Percentiles rank a stretch among this genome's conserved stretches.
Evolutionary conservation across 495 filamentous ascomycete species (phyloP).

Genomic region (Penicillium canescens): DNA sequence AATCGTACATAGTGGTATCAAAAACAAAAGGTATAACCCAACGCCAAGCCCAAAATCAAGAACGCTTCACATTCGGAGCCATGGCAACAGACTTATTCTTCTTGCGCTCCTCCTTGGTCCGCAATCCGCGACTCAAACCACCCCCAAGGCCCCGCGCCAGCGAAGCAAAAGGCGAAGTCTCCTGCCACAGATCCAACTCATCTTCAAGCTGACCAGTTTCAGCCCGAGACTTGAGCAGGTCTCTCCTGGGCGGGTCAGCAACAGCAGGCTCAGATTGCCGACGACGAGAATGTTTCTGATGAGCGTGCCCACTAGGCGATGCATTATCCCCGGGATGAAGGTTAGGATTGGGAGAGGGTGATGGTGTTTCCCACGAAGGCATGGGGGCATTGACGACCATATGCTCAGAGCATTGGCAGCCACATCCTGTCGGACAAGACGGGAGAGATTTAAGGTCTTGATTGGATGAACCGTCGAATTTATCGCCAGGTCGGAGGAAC

Average conservation of each 20-base stretch:
- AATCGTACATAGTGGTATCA: neutral
- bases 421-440: constrained; percentile 49
- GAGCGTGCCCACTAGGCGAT: neutral
- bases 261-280: constrained; percentile 21
- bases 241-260: constrained; percentile 12
- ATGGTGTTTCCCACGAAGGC: constrained; percentile 21
- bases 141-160: constrained; percentile 47
- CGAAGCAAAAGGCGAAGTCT: constrained; percentile 44
- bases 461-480: constrained; percentile 12
- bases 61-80: constrained; percentile 1
- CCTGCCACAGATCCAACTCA: constrained; percentile 43
- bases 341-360: neutral
- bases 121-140: constrained; percentile 42
- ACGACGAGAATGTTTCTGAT: constrained; percentile 25
- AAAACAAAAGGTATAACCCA: neutral
- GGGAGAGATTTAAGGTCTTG: constrained; percentile 17
- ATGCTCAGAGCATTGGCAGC: constrained; percentile 51
- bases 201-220: constrained; percentile 30
- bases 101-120: constrained; percentile 32
- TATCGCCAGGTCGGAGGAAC: constrained; percentile 29
- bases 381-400: constrained; percentile 30
- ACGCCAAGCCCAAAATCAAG: constrained; percentile 5
- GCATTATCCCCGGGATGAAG: neutral
- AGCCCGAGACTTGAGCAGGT: constrained; percentile 1
- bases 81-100: constrained; percentile 25